Base-by-base conservation (phyloP, 805 yeast species). In the Yamadazyma paraphyllophila region DNA sequence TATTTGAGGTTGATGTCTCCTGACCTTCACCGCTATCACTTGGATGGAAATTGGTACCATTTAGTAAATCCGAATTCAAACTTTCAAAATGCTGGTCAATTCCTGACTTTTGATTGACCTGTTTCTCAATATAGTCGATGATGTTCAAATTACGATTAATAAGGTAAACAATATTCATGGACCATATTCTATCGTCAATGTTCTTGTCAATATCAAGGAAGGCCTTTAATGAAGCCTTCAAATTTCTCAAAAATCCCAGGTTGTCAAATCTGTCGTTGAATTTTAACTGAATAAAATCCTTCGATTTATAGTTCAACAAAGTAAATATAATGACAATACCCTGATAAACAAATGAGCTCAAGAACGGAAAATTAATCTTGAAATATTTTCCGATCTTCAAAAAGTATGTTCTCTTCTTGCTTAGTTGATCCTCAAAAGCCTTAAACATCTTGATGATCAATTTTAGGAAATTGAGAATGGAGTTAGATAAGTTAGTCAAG, bases 271-370 rank as follows among this genome's bases (percentile, higher is more conserved):
- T 44, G 4, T 40, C 45, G 14, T 41, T 41, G 17, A n/a, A 46
- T n/a, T 32, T 43, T 4, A 27, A 34, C n/a, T 39, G 35, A 14
- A 47, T 31, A 25, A 51, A 51, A 43, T 49, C 51, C 27, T 61
- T 61, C 43, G 61, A 69, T 17, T 72, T 72, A 43, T 71, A 60
- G 53, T 75, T 78, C 52, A 78, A 58, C 49, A 77, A 57, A 0
- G 80, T 76, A 59, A 71, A 77, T 16, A 73, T 65, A 16, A 77
- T 80, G 44, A 78, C 73, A 41, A 77, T 62, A 2, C 81, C 78
- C 53, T 77, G 82, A 55, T 76, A 76, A 9, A 76, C 60, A 43
- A 75, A 77, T 2, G 77, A 67, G 51, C 73, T 74, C 43, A 75
- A 67, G 46, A 75, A 75, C 13, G 47, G 82, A 48, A 68, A 74